These are phyloP conservation scores for Claviceps arundinis DNA, from an alignment of 2,329 filamentous ascomycete species.

Conservation along the genomic window DNA sequence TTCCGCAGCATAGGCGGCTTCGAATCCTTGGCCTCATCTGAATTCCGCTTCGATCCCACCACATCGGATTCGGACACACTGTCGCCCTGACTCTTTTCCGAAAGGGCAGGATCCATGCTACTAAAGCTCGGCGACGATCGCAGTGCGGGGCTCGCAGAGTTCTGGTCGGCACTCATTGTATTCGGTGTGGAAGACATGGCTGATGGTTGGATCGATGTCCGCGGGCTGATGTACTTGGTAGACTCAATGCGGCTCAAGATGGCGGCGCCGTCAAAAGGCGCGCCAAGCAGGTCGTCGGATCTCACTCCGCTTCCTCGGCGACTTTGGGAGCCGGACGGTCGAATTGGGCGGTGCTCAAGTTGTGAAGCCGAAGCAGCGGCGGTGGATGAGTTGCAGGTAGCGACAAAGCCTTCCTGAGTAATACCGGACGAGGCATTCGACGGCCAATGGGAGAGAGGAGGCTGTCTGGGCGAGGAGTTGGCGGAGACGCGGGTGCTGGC, in stretches of 20 bases:
- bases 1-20: constrained; percentile 55
- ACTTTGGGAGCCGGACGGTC: constrained; percentile 10
- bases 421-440: constrained; percentile 34
- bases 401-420: constrained; percentile 31
- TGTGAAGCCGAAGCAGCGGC: constrained; percentile 6
- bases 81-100: constrained; percentile 21
- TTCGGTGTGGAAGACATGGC: constrained; percentile 22
- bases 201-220: constrained; percentile 17
- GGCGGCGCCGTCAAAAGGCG: constrained; percentile 50
- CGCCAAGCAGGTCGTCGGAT: constrained; percentile 49
- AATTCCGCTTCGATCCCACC: constrained; percentile 55
- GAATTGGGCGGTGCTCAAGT: constrained; percentile 9
- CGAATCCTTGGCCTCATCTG: constrained; percentile 58
- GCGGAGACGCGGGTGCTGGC: constrained; percentile 37
- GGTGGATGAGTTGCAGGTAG: constrained; percentile 12
- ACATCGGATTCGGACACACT: constrained; percentile 29
- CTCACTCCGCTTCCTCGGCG: constrained; percentile 15
- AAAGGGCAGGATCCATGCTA: constrained; percentile 25
- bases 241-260: constrained; percentile 49
- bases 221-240: constrained; percentile 26
- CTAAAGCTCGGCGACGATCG: constrained; percentile 48
- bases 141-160: constrained; percentile 38
- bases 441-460: constrained; percentile 24
- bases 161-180: constrained; percentile 41
- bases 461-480: constrained; percentile 35